Evolutionary conservation across 2,329 filamentous ascomycete species (phyloP).

Genomic region (Talaromyces albobiverticillius): DNA sequence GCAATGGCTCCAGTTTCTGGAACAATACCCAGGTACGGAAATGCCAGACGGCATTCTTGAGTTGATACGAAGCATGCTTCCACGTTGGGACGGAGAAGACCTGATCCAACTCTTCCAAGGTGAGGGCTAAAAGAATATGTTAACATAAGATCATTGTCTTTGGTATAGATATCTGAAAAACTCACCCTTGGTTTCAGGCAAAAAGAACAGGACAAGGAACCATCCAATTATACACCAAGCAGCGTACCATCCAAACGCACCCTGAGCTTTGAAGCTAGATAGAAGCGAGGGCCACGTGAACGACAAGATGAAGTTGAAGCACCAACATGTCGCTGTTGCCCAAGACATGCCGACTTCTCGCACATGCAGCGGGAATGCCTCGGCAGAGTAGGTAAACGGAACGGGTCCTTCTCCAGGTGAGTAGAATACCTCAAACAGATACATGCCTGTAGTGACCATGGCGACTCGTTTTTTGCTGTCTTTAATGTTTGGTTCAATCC

Average conservation of each 20-base stretch:
- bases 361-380: conserved; percentile 61
- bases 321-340: conserved; percentile 55
- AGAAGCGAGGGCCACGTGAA: conserved; percentile 53
- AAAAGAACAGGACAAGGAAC: conserved; percentile 50
- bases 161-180: background rate
- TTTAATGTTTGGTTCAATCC: conserved; percentile 36
- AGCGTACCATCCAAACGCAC: conserved; percentile 58
- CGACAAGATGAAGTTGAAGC: conserved; percentile 54
- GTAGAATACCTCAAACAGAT: conserved; percentile 53
- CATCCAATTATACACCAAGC: conserved; percentile 55
- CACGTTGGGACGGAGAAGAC: conserved; percentile 53
- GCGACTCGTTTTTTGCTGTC: conserved; percentile 34
- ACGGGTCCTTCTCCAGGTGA: conserved; percentile 60
- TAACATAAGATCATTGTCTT: background rate
- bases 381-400: conserved; percentile 64
- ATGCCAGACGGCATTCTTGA: conserved; percentile 39
- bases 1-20: conserved; percentile 33
- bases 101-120: conserved; percentile 49
- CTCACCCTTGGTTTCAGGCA: conserved; percentile 50
- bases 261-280: conserved; percentile 49
- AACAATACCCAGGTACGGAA: conserved; percentile 39
- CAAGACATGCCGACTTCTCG: conserved; percentile 62
- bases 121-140: conserved; percentile 27
- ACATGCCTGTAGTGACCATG: conserved; percentile 42
- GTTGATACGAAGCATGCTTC: conserved; percentile 40